Percentiles rank a stretch among this genome's conserved stretches.
Evolutionary conservation across 352 stramenopile genomes (phyloP).

Genomic region (Thalassiosira mediterranea): DNA sequence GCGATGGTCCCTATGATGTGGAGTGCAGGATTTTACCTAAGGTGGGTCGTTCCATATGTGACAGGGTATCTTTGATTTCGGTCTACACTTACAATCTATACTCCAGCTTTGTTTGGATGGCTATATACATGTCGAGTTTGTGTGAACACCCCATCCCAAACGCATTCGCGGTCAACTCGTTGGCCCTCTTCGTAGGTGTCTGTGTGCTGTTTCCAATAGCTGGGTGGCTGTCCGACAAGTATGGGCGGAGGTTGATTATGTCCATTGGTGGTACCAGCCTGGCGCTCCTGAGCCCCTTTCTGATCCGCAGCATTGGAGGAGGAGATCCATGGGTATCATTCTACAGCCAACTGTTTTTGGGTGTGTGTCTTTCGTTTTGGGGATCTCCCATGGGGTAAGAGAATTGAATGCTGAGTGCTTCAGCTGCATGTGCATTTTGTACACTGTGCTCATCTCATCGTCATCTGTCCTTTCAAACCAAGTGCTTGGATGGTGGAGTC

Average conservation of each 20-base stretch:
- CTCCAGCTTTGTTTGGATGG: conserved; percentile 61
- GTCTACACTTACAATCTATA: not conserved
- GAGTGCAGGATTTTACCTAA: conserved; percentile 56
- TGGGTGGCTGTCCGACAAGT: conserved; percentile 48
- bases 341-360: conserved; percentile 43
- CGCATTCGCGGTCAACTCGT: conserved; percentile 64
- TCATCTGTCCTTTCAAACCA: no score
- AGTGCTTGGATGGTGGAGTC: no score
- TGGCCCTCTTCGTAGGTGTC: conserved; percentile 51
- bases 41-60: not conserved
- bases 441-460: no score
- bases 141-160: conserved; percentile 46
- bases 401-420: no score
- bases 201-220: conserved; percentile 42
- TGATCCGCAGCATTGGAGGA: conserved; percentile 34
- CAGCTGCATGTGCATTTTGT: no score
- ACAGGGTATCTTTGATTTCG: not conserved
- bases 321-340: conserved; percentile 33
- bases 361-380: no score
- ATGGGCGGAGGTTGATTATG: conserved; percentile 47
- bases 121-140: conserved; percentile 63
- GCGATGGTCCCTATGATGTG: conserved; percentile 61
- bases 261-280: conserved; percentile 26
- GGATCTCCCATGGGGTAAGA: no score
- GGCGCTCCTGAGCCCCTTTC: conserved; percentile 20